A percentile compares a stretch with the other conserved stretches of the same genome.
Conservation (phyloP, 2,329 filamentous ascomycete species). For the Colletotrichum destructivum region DNA sequence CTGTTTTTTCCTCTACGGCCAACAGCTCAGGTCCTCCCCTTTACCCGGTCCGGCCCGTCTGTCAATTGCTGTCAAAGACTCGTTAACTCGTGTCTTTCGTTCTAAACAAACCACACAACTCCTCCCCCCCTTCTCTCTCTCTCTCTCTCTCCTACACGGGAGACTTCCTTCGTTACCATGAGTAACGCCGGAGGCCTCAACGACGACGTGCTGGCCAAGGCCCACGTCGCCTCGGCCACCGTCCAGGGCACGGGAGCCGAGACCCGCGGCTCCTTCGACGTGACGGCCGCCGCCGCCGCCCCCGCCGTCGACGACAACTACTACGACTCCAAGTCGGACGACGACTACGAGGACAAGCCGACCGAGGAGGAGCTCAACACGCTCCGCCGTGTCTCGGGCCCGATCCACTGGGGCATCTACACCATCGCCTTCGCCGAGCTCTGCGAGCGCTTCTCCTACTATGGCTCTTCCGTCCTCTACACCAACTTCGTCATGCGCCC, state of each 20-base stretch:
- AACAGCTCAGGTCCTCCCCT: slow-evolving; percentile 26
- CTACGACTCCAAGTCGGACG: slow-evolving; percentile 47
- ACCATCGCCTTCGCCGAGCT: slow-evolving; percentile 81
- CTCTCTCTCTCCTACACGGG: slow-evolving; percentile 4
- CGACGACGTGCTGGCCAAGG: slow-evolving; percentile 45
- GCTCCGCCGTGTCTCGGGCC: slow-evolving; percentile 75
- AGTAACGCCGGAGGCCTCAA: slow-evolving; percentile 42
- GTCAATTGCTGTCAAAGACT: slow-evolving; percentile 41
- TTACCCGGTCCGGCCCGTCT: slow-evolving; percentile 15
- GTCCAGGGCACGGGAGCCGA: slow-evolving; percentile 44
- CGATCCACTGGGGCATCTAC: slow-evolving; percentile 76
- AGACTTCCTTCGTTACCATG: slow-evolving; percentile 36
- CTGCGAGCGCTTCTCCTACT: slow-evolving; percentile 85
- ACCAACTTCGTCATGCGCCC: slow-evolving; percentile 75
- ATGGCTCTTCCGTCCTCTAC: slow-evolving; percentile 79
- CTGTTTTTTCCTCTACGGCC: slow-evolving; percentile 11
- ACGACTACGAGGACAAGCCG: slow-evolving; percentile 59
- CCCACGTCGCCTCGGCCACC: slow-evolving; percentile 41
- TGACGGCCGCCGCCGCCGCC: slow-evolving; percentile 44
- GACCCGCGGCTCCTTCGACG: slow-evolving; percentile 43
- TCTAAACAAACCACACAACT: slow-evolving; percentile 3
- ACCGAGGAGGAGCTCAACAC: slow-evolving; percentile 74
- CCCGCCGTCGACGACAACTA: slow-evolving; percentile 32
- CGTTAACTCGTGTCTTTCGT: slow-evolving; percentile 41
- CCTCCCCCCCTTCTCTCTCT: neutral